Evolutionary conservation across 345 rosid species (phyloP).

Genomic region (Eucalyptus pauciflora): DNA sequence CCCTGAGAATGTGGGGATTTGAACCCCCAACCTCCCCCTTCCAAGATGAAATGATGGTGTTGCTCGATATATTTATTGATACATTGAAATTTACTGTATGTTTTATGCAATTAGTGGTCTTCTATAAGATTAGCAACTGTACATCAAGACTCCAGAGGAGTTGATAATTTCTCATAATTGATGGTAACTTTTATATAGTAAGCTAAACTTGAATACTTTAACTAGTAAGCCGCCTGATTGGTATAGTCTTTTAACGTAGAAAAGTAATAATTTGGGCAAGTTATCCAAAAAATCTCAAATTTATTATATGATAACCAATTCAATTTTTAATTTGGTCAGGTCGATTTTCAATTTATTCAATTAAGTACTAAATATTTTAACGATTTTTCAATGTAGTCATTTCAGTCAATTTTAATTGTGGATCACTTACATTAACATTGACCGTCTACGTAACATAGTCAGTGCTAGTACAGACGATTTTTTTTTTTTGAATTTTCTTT

Average conservation of each 20-base stretch:
- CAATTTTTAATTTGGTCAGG: too few species aligned
- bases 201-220: neutral
- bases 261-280: too few species aligned
- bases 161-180: neutral
- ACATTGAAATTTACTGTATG: rapidly evolving
- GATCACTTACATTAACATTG: too few species aligned
- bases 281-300: too few species aligned
- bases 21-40: too few species aligned
- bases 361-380: too few species aligned
- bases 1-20: too few species aligned
- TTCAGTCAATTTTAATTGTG: rapidly evolving
- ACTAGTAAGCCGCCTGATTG: neutral
- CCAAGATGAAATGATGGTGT: neutral
- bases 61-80: neutral
- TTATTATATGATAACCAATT: rapidly evolving
- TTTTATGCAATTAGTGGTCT: neutral
- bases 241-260: neutral
- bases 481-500: too few species aligned
- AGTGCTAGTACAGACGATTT: rapidly evolving
- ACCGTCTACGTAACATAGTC: rapidly evolving
- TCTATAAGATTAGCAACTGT: neutral
- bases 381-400: too few species aligned
- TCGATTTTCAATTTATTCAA: too few species aligned
- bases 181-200: neutral
- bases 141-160: neutral